Evolutionary conservation across 1,284 basidiomycete species (phyloP), one percentile per base, ranked within the genome.

Genomic region (Phylloporus sp.): DNA sequence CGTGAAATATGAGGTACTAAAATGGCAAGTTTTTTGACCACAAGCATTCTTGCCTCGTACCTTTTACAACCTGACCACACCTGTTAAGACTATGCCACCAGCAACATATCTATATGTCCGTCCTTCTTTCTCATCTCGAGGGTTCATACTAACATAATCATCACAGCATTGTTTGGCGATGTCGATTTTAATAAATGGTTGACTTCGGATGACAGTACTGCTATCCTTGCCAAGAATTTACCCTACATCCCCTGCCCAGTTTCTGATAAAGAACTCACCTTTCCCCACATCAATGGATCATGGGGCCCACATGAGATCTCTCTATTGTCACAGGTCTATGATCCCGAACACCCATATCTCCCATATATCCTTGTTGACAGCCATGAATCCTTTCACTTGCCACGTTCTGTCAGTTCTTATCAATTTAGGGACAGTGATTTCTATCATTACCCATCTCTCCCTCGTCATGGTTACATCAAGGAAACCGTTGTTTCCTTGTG

Each of bases 231-330:
- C 0, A 53, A 46, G 1, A 53, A 66, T 4, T 29, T 59, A 0
- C 20, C 55, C 1, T 66, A 40, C 6, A 63, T 66, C 8, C 55
- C 51, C 1, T 22, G 10, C 0, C n/a, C n/a, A n/a, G n/a, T n/a
- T n/a, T n/a, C n/a, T n/a, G n/a, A n/a, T n/a, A 28, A 66, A 1
- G 56, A 66, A 40, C 1, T 18, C 29, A 64, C 51, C 7, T 56
- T 66, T 18, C 59, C 64, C 1, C 47, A 22, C 10, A 37, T 46
- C 0, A 56, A 66, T 47, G 59, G 64, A 10, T 66, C 60, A 12
- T 66, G 64, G 64, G 64, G 59, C 22, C 64, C 56, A 0, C 64
- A 66, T 8, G 51, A 66, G 17, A 58, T 66, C 34, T 40, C n/a
- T 0, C 10, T 66, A 3, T 3, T 66, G 1, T 52, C 55, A 1